Conservation (phyloP, 306 rosid species). For the Pterocarpus santalinus region DNA sequence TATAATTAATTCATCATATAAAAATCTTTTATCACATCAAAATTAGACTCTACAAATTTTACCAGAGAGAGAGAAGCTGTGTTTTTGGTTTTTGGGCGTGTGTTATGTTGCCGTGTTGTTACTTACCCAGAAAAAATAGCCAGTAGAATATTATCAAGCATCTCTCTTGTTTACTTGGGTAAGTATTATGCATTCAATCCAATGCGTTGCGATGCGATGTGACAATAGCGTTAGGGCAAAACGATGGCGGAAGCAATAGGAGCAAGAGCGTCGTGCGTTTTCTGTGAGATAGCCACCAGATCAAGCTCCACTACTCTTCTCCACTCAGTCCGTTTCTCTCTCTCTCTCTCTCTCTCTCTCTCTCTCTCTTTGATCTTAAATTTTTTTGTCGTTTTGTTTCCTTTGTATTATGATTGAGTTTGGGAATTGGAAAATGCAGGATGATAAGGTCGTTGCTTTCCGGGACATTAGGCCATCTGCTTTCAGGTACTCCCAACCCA, state of each 20-base stretch:
- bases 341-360: constrained; percentile 13
- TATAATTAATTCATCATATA: too few species aligned
- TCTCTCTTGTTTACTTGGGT: too few species aligned
- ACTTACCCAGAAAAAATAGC: too few species aligned
- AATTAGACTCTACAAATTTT: too few species aligned
- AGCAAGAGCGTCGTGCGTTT: constrained; percentile 54
- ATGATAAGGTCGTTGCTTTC: constrained; percentile 68
- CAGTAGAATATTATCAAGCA: too few species aligned
- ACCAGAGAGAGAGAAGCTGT: too few species aligned
- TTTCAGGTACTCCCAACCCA: constrained; percentile 55
- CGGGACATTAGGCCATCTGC: constrained; percentile 72
- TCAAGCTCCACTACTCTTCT: constrained; percentile 55
- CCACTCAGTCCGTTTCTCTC: constrained; percentile 54
- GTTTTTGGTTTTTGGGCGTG: too few species aligned
- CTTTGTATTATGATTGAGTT: constrained; percentile 34
- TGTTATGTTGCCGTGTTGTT: too few species aligned
- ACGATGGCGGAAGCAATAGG: constrained; percentile 60
- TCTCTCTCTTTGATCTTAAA: not conserved
- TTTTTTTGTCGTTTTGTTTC: not conserved
- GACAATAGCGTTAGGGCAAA: constrained; percentile 14
- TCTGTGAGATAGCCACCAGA: constrained; percentile 61
- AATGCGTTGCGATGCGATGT: too few species aligned
- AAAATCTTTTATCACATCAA: too few species aligned
- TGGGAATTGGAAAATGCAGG: constrained; percentile 54
- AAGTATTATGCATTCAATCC: too few species aligned